Base-by-base conservation (phyloP, 2,329 filamentous ascomycete genomes). In the Tolypocladium paradoxum region DNA sequence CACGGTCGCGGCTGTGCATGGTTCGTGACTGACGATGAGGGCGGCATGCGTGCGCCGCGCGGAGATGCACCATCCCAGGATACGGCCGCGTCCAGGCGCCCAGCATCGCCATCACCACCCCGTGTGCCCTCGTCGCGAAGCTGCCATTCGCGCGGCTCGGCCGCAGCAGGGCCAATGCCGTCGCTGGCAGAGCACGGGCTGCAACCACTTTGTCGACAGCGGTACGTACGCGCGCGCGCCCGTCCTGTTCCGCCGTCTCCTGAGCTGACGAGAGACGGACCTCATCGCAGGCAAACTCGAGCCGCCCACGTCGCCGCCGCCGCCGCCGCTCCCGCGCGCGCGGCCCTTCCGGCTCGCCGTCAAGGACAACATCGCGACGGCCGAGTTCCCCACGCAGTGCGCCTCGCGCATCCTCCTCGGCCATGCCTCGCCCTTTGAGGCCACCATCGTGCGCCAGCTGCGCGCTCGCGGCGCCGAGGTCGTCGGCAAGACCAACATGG, bases 401-500 rank as follows among this genome's bases (percentile, higher is more conserved):
- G 88, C 83, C 57, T 96, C 92, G 2, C 73, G 73, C 22, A 87
- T 90, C 52, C 79, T 97, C 40, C 65, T 75, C n/a, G 75, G 74
- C 56, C 88, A 91, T 68, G 72, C 68, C 36, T 90, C 87, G 56
- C 88, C 91, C 4, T 92, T 87, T 68, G 82, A 91, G 65, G 90
- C 92, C 20, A 92, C 88, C 9, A 84, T 96, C 20, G 82, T 95
- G 35, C 72, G 76, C 50, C 79, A 84, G 61, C 76, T 96, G 35
- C 78, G 79, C 53, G 65, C 73, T 31, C 76, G 79, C 6, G 87
- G 85, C 43, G 83, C 82, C 6, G 67, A 78, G 6, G 67, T 92
- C 2, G 76, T 84, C 1, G 87, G 86, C 7, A 96, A 96, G 69
- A 91, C 90, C 2, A 96, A 95, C 66, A 83, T 97, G 76, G 93